These are phyloP conservation scores for Saccharum officinarum DNA, from an alignment of 176 grass and related monocot genomes.

Conservation along the genomic window DNA sequence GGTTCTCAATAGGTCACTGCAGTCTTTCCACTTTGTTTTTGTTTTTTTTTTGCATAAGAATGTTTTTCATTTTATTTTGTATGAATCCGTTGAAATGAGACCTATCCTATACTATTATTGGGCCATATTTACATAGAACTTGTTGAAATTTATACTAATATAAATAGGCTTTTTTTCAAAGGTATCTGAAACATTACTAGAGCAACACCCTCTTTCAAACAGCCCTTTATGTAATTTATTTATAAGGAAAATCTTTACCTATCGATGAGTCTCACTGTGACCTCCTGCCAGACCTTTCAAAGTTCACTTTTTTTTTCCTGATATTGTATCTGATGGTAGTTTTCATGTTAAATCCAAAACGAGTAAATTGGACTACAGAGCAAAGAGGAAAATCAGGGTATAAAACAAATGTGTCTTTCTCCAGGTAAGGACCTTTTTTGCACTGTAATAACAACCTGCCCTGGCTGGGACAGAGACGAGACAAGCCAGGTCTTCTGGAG, in stretches of 20 bases:
- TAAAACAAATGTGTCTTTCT: slow-evolving; percentile 5
- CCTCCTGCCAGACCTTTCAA: neutral
- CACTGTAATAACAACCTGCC: neutral
- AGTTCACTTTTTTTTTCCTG: neutral
- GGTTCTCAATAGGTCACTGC: no score
- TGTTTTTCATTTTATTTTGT: no score
- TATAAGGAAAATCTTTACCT: neutral
- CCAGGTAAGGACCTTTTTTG: neutral
- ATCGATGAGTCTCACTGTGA: neutral
- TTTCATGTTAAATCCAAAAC: neutral
- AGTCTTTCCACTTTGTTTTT: no score
- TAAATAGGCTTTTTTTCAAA: no score
- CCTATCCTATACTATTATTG: no score
- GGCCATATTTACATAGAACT: no score
- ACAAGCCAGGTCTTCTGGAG: neutral
- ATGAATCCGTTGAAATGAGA: no score
- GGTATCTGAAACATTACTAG: no score
- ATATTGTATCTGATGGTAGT: neutral
- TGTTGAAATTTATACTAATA: no score
- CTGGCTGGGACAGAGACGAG: neutral
- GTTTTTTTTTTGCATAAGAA: no score
- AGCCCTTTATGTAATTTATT: no score
- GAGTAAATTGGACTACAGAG: neutral
- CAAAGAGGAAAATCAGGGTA: neutral
- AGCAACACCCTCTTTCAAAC: no score